Evolutionary conservation across 2,329 filamentous ascomycete genomes (phyloP), one percentile per base, ranked within the genome.

Genomic region (Mycosphaerella arachidis): DNA sequence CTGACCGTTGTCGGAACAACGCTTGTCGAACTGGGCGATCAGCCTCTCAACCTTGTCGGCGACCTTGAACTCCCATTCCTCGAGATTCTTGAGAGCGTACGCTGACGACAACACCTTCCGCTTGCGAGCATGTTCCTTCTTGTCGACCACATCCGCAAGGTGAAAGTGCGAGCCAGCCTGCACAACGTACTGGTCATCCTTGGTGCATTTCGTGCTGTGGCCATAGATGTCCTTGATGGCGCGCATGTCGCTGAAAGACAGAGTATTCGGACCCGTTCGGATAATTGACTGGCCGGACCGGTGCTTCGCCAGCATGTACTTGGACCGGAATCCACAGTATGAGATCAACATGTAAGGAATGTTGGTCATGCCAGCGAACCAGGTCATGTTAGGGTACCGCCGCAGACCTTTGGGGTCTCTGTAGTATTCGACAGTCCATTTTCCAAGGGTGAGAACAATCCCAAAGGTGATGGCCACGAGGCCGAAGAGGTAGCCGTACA

Each of bases 391-490:
- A 6, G 78, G 78, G 53, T 79, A 82, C 66, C 74, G 76, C 7
- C 81, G 75, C 1, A 83, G 73, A 7, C 78, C 78, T 73, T 80
- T 80, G 0, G 72, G 67, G 59, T 81, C 79, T 18, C 69, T 68
- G 62, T 79, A 73, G 64, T 81, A 81, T 10, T 71, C 62, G 52
- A 65, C 30, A 9, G 57, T 65, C 63, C 63, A 67, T 64, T 60
- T 64, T 24, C 58, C 56, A 30, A 66, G 7, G 4, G 62, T 66
- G 7, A 61, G 27, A 4, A 66, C 35, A 16, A 62, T 24, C 10
- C 45, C 58, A 18, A 64, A 53, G 6, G 56, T 53, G 24, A 66
- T 40, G 46, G 60, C 60, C n/a, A 61, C 35, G 29, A 57, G 20
- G 31, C 61, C 62, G 45, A 67, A 60, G 8, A 65, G 53, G 45